Conservation (phyloP, 1,284 basidiomycete species). For the Abortiporus biennis region DNA sequence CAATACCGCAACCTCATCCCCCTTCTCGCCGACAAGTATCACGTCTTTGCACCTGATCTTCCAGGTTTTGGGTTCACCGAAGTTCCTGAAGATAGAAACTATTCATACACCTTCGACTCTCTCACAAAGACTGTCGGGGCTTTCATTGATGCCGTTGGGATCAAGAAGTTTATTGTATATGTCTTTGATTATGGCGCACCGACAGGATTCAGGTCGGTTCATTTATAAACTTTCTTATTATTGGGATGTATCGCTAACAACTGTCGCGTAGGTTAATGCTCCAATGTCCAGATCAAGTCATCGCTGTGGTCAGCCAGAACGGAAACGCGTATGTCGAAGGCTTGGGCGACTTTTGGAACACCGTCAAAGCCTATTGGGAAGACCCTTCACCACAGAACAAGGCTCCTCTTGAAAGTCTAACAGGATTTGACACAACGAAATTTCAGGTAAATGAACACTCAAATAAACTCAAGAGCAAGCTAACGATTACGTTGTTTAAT, state of each 20-base stretch:
- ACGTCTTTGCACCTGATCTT: constrained; percentile 42
- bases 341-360: constrained; percentile 35
- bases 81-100: constrained; percentile 28
- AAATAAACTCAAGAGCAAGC: background rate
- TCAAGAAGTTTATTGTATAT: constrained; percentile 36
- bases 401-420: constrained; percentile 14
- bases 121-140: constrained; percentile 31
- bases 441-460: constrained; percentile 20
- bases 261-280: constrained; percentile 31
- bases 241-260: background rate
- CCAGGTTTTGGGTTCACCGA: constrained; percentile 44
- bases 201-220: constrained; percentile 28
- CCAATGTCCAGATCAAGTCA: constrained; percentile 33
- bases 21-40: constrained; percentile 32
- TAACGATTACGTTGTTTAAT: background rate
- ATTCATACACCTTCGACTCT: constrained; percentile 35
- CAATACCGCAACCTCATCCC: constrained; percentile 44
- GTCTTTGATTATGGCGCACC: constrained; percentile 48
- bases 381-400: constrained; percentile 21
- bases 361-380: constrained; percentile 30
- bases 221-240: too few species aligned
- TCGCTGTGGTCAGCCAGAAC: constrained; percentile 41
- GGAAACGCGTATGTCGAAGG: constrained; percentile 44
- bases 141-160: constrained; percentile 33
- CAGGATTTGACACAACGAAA: constrained; percentile 28